phyloP scores from a whole-genome alignment of 495 filamentous ascomycete species.

The Cairneyella variabilis region DNA sequence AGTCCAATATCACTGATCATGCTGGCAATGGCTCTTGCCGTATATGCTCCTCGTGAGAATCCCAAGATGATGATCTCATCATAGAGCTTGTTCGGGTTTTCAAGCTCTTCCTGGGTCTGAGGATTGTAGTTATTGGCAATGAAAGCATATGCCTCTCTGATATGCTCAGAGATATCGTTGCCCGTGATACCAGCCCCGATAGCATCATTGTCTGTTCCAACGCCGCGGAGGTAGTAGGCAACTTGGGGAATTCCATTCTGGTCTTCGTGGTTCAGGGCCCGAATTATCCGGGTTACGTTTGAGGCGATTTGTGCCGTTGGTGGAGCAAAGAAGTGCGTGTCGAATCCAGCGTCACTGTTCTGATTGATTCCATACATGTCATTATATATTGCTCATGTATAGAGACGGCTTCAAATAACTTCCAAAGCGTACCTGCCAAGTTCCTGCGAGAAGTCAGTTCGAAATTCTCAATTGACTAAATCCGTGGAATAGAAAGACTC shows the following conservation, averaged over 20 bases:
- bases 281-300: slow-evolving; percentile 47
- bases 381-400: neutral
- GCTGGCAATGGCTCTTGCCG: slow-evolving; percentile 59
- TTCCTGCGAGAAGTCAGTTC: slow-evolving; percentile 3
- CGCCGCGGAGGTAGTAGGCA: slow-evolving; percentile 48
- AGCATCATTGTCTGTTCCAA: slow-evolving; percentile 44
- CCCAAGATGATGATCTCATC: slow-evolving; percentile 70
- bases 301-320: slow-evolving; percentile 38
- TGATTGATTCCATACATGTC: neutral
- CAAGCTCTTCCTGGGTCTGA: slow-evolving; percentile 7
- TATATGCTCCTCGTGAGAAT: slow-evolving; percentile 73
- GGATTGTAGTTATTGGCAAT: slow-evolving; percentile 57
- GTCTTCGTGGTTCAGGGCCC: slow-evolving; percentile 34
- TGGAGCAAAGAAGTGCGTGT: neutral
- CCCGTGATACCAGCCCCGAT: slow-evolving; percentile 44
- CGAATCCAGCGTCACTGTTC: slow-evolving; percentile 16
- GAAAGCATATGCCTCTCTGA: slow-evolving; percentile 65
- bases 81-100: slow-evolving; percentile 37
- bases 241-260: slow-evolving; percentile 34
- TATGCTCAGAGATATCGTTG: slow-evolving; percentile 47
- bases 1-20: slow-evolving; percentile 60
- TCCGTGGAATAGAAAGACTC: neutral
- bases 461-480: neutral
- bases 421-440: slow-evolving; percentile 17
- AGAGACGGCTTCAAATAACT: neutral